phyloP scores from a whole-genome alignment of 2,329 filamentous ascomycete species.

The Acrocalymma vagum region DNA sequence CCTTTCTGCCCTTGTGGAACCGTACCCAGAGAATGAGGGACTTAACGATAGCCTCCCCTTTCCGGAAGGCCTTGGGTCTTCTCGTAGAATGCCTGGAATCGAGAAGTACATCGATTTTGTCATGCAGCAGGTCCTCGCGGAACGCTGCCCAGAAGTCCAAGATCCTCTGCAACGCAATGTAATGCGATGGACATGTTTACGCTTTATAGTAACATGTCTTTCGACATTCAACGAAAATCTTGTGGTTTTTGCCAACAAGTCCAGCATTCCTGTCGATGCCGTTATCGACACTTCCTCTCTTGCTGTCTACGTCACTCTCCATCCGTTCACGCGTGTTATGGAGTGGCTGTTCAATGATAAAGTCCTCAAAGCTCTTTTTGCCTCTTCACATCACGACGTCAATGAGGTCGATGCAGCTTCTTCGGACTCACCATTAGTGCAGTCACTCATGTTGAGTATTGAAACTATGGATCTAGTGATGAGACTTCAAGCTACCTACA shows the following conservation, averaged over 20 bases:
- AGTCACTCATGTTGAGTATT: slow-evolving; percentile 80
- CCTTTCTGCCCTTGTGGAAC: slow-evolving; percentile 74
- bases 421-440: slow-evolving; percentile 81
- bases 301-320: slow-evolving; percentile 81
- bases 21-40: slow-evolving; percentile 67
- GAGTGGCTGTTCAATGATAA: slow-evolving; percentile 98
- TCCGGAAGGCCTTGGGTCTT: slow-evolving; percentile 81
- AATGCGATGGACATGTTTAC: slow-evolving; percentile 80
- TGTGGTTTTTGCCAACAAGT: slow-evolving; percentile 82
- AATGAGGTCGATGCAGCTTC: slow-evolving; percentile 75
- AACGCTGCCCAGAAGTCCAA: slow-evolving; percentile 69
- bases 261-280: slow-evolving; percentile 76
- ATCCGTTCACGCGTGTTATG: slow-evolving; percentile 94
- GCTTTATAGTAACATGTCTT: slow-evolving; percentile 82
- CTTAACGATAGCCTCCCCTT: slow-evolving; percentile 84
- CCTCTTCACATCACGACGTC: slow-evolving; percentile 78
- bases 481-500: slow-evolving; percentile 88
- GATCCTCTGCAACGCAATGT: slow-evolving; percentile 74
- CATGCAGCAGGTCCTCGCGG: slow-evolving; percentile 78
- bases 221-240: slow-evolving; percentile 93
- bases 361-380: slow-evolving; percentile 81
- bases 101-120: slow-evolving; percentile 94
- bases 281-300: slow-evolving; percentile 79
- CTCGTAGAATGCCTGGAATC: slow-evolving; percentile 83
- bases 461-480: slow-evolving; percentile 84